These are phyloP conservation scores for Castanopsis chinensis DNA, from an alignment of 306 rosid species.

Conservation along the genomic window DNA sequence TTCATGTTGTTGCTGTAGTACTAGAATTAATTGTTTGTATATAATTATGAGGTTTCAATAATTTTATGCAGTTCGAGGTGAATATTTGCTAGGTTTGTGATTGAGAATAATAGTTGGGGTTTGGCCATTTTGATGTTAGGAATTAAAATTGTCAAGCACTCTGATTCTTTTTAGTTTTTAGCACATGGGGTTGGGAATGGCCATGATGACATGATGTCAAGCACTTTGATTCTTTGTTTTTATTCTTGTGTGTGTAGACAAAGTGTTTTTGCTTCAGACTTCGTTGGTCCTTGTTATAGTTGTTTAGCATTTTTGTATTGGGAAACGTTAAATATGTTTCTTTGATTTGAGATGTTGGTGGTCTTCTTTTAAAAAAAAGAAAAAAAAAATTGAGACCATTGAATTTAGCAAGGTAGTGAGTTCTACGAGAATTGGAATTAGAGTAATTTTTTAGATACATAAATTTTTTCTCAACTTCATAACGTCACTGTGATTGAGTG, in stretches of 20 bases:
- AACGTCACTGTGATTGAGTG: accelerated
- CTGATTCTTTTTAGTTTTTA: conserved; percentile 18
- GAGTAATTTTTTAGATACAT: too few species aligned
- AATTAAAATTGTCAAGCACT: background rate
- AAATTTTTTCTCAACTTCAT: too few species aligned
- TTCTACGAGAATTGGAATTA: too few species aligned
- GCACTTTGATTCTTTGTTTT: conserved; percentile 10
- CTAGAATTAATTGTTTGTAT: too few species aligned
- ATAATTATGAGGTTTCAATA: background rate
- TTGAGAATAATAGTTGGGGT: background rate
- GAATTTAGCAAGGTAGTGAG: too few species aligned
- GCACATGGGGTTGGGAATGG: conserved; percentile 32
- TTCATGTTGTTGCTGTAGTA: background rate
- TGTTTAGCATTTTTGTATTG: background rate
- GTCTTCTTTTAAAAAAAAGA: background rate
- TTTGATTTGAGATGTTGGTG: background rate
- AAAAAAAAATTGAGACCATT: too few species aligned
- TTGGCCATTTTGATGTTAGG: background rate
- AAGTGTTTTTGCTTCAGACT: background rate
- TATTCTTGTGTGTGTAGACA: background rate
- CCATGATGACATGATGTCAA: conserved; percentile 21
- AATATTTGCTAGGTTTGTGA: background rate
- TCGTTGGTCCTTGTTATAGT: background rate
- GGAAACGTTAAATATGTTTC: background rate
- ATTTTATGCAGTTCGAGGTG: background rate